Evolutionary conservation across 106 monocot genomes (phyloP).

Genomic region (Apostasia shenzhenica): DNA sequence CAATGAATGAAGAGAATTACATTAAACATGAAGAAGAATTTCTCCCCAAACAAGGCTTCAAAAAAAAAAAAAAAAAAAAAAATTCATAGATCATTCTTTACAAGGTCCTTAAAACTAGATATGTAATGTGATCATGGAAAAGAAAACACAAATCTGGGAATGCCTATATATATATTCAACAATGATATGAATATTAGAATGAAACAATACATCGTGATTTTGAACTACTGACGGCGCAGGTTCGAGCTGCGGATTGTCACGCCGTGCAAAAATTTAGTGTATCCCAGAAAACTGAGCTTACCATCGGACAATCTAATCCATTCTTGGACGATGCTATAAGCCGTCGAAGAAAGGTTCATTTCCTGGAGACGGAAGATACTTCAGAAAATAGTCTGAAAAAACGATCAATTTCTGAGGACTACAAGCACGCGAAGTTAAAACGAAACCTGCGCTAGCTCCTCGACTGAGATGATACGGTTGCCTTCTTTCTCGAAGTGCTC

Average conservation of each 20-base stretch:
- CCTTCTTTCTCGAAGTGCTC: constrained; percentile 82
- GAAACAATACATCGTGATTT: background rate
- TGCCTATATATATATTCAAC: too few relatives aligned
- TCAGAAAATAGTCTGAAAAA: background rate
- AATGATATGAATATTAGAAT: background rate
- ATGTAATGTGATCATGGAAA: too few relatives aligned
- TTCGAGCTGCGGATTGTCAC: constrained; percentile 66
- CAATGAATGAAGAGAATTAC: too few relatives aligned
- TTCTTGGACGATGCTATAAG: constrained; percentile 59
- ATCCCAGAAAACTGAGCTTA: constrained; percentile 83
- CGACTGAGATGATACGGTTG: constrained; percentile 72
- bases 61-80: too few relatives aligned
- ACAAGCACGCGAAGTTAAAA: background rate
- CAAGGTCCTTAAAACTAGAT: too few relatives aligned
- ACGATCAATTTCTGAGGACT: background rate
- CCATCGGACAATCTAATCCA: constrained; percentile 86
- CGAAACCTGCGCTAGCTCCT: constrained; percentile 78
- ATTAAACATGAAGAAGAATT: too few relatives aligned
- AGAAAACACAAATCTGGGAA: too few relatives aligned
- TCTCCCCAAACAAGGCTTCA: too few relatives aligned
- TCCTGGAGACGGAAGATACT: constrained; percentile 31
- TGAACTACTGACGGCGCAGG: constrained; percentile 33
- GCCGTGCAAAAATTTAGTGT: constrained; percentile 95
- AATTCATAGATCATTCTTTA: too few relatives aligned
- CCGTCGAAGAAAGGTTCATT: constrained; percentile 59